These are phyloP conservation scores for Aspergillus glaucus DNA, from an alignment of 2,329 filamentous ascomycete genomes.

Conservation along the genomic window DNA sequence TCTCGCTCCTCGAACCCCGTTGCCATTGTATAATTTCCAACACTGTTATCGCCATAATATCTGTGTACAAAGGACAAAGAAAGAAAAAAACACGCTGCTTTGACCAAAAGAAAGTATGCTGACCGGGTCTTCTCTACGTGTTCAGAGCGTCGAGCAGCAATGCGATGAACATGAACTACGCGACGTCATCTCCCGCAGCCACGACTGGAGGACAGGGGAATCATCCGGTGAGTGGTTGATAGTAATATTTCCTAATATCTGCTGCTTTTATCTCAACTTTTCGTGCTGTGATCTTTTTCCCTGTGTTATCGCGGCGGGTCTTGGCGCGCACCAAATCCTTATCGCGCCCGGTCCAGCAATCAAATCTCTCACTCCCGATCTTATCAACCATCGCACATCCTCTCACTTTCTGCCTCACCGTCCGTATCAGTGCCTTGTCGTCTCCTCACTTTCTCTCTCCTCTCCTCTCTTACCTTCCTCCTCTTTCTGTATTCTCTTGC, in stretches of 20 bases:
- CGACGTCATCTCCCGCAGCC: constrained; percentile 58
- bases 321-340: constrained; percentile 40
- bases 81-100: not conserved
- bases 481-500: constrained; percentile 9
- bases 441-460: constrained; percentile 15
- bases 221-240: constrained; percentile 35
- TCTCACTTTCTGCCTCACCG: constrained; percentile 18
- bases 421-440: constrained; percentile 18
- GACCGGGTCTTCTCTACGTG: constrained; percentile 14
- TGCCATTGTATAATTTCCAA: not conserved
- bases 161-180: constrained; percentile 52
- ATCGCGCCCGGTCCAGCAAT: constrained; percentile 34
- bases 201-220: constrained; percentile 58
- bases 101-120: constrained; percentile 7
- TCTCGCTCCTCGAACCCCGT: not conserved
- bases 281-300: constrained; percentile 1
- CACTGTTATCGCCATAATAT: not conserved
- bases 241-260: constrained; percentile 4
- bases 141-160: constrained; percentile 34
- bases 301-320: constrained; percentile 29
- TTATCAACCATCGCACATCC: constrained; percentile 35
- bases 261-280: constrained; percentile 6
- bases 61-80: not conserved
- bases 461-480: constrained; percentile 8
- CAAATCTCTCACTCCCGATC: constrained; percentile 39